Evolutionary conservation across 306 rosid genomes (phyloP).

Genomic region (Arachis stenosperma): DNA sequence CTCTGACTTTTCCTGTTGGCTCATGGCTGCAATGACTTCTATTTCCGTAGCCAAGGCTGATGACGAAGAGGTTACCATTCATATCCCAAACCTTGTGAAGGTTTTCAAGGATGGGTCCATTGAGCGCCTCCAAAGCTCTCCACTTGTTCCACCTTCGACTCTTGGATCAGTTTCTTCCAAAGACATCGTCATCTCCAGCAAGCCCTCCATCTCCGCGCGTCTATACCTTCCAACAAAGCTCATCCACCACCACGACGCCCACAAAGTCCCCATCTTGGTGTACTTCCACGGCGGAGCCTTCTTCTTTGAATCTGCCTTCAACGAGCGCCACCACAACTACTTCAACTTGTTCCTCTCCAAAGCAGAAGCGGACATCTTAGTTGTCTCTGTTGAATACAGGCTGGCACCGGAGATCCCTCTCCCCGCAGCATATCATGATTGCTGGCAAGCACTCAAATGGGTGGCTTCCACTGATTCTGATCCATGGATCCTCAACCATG

Average conservation of each 20-base stretch:
- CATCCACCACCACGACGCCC: neutral
- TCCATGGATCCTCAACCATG: constrained; percentile 43
- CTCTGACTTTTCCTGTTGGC: too few relatives aligned
- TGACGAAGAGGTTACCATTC: neutral
- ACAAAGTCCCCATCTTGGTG: constrained; percentile 38
- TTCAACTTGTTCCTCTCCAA: constrained; percentile 41
- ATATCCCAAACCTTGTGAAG: neutral
- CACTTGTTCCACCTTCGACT: constrained; percentile 5
- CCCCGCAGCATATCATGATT: constrained; percentile 37
- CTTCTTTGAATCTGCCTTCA: constrained; percentile 43
- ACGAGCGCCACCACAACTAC: constrained; percentile 9
- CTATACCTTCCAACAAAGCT: constrained; percentile 15
- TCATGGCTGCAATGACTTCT: neutral
- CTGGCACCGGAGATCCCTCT: constrained; percentile 38
- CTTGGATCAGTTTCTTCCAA: constrained; percentile 54
- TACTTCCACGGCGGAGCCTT: constrained; percentile 43
- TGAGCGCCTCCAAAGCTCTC: constrained; percentile 15
- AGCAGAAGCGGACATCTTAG: constrained; percentile 14
- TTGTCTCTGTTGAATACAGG: constrained; percentile 40
- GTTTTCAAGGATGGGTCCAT: constrained; percentile 24
- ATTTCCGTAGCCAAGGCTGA: neutral
- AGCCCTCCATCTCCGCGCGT: constrained; percentile 37
- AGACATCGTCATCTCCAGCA: constrained; percentile 36
- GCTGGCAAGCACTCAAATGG: constrained; percentile 45
- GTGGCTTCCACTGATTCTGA: neutral